Conservation (phyloP, 1,139 yeast genomes). For the Kazachstania sp. region DNA sequence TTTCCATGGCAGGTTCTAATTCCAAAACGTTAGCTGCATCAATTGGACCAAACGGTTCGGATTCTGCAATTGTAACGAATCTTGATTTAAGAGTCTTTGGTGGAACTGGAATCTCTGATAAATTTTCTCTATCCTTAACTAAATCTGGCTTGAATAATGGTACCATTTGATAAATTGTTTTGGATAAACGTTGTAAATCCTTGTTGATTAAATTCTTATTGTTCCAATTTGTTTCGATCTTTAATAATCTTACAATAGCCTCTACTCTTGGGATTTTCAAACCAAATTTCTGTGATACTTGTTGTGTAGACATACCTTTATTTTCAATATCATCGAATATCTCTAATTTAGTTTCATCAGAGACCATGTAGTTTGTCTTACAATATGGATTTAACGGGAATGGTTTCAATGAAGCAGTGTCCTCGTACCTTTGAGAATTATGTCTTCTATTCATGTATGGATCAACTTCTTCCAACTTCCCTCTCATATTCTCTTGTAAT, state of each 20-base stretch:
- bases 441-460: constrained; percentile 9
- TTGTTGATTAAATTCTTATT: constrained; percentile 39
- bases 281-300: constrained; percentile 71
- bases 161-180: constrained; percentile 68
- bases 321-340: constrained; percentile 51
- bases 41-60: constrained; percentile 93
- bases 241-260: constrained; percentile 63
- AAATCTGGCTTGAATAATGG: constrained; percentile 49
- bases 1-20: constrained; percentile 75
- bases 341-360: constrained; percentile 48
- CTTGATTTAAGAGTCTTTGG: constrained; percentile 74
- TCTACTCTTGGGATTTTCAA: constrained; percentile 79
- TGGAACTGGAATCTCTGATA: constrained; percentile 93
- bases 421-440: not conserved
- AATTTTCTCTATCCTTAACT: constrained; percentile 47
- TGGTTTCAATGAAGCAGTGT: constrained; percentile 43
- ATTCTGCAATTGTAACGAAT: constrained; percentile 83
- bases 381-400: constrained; percentile 71
- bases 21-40: constrained; percentile 87
- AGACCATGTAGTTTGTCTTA: constrained; percentile 54
- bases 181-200: constrained; percentile 50
- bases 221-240: constrained; percentile 55
- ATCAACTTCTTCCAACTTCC: constrained; percentile 13
- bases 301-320: constrained; percentile 53
- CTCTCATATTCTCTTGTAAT: constrained; percentile 20